phyloP scores from a whole-genome alignment of 2,329 filamentous ascomycete genomes.

The Thielaviopsis populi region DNA sequence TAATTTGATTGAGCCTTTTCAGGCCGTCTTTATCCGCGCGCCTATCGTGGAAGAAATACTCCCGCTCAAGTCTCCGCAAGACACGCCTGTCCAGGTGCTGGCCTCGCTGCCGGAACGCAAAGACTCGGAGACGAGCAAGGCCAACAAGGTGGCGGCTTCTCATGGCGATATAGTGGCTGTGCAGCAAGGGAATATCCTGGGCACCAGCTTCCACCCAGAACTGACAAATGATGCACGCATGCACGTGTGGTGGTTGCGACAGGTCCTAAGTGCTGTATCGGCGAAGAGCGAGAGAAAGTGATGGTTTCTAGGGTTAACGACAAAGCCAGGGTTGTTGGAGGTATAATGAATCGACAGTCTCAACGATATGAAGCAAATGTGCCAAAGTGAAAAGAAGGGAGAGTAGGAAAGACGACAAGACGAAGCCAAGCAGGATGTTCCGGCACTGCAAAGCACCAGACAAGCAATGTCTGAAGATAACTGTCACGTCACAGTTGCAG shows the following conservation, averaged over 20 bases:
- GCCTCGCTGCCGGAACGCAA: conserved; percentile 33
- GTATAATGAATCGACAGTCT: neutral
- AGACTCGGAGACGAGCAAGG: conserved; percentile 45
- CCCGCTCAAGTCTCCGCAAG: conserved; percentile 22
- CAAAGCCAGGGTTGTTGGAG: neutral
- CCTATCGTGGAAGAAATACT: conserved; percentile 81
- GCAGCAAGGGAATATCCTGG: conserved; percentile 78
- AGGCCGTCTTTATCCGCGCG: conserved; percentile 82
- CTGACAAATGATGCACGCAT: conserved; percentile 77
- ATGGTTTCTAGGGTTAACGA: neutral
- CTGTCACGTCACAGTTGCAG: neutral
- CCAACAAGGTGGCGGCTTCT: neutral
- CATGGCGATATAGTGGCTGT: conserved; percentile 75
- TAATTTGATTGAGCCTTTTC: conserved; percentile 34
- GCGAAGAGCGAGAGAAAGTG: neutral
- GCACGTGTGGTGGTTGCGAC: conserved; percentile 81
- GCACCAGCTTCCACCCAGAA: conserved; percentile 92
- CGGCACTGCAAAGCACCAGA: too few relatives aligned
- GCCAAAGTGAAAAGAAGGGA: neutral
- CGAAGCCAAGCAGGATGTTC: too few relatives aligned
- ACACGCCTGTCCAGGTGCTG: conserved; percentile 33
- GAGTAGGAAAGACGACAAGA: neutral
- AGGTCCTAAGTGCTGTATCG: conserved; percentile 30
- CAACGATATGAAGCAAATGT: neutral
- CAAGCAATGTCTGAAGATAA: neutral